Evolutionary conservation across 345 rosid species (phyloP), one percentile per base, ranked within the genome.

Genomic region (Orychophragmus violaceus): DNA sequence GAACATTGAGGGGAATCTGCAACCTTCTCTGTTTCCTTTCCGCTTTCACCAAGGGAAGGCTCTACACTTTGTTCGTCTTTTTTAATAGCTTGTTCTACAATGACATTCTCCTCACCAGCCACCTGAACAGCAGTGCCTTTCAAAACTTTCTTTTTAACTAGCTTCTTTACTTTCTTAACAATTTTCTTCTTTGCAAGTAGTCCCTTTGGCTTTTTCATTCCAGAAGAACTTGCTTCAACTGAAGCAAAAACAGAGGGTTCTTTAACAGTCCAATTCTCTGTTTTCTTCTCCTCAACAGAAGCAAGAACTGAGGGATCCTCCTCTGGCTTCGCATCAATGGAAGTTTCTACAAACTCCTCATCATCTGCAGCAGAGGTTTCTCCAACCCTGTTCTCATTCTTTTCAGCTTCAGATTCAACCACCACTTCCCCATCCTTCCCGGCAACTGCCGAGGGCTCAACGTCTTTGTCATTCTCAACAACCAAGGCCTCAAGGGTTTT

Each of bases 181-280:
- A 39, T 33, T 33, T 45, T 74, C 16, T 41, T 39, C 22, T 66
- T 74, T 0, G 7, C 57, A n/a, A 3, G n/a, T 48, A 50, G 48
- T 12, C 59, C 56, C 10, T n/a, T 16, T 5, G 51, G 56, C 30
- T 19, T 53, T 24, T 17, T 32, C 33, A 4, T 13, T 51, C 37
- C 62, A 33, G 72, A 66, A 23, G 72, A 66, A 21, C 11, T 37
- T 37, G 68, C 76, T 49, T 49, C 71, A 7, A 25, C 25, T 25
- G 71, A 57, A 35, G 32, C 53, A 50, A 28, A 9, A 33, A 55
- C 24, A 8, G 64, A 63, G 13, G 59, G 12, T 16, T 42, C 33
- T 35, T 56, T 19, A 25, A 50, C n/a, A 27, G 17, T 13, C 11
- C 1, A 57, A 22, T 23, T 13, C 14, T 42, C 75, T 42, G 55